Evolutionary conservation across 192 early-diverging fungal species (phyloP), one percentile per base, ranked within the genome.

Genomic region (Backusella tuberculispora): DNA sequence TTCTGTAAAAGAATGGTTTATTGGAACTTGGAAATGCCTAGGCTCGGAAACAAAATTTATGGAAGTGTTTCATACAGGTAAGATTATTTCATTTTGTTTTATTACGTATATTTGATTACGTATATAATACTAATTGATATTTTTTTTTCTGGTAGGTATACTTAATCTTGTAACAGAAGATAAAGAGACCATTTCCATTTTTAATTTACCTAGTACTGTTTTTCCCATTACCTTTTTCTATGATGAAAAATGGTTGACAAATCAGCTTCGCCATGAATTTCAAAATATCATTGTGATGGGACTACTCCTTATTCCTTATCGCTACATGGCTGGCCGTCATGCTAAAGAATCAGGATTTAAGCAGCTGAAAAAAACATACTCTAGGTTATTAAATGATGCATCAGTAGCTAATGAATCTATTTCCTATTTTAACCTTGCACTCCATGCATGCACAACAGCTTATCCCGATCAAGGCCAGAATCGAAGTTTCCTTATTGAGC

Each of bases 271-370:
- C 14, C 81, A 82, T 40, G 83, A 85, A 63, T 82, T 80, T 60
- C 83, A 82, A 66, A 79, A 85, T n/a, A 45, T 85, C 8, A 82
- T 81, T 0, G 80, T 82, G 26, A 66, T 80, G 1, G 81, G 78
- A 26, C 70, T 73, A 17, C 77, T 82, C 6, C 42, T 85, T 65
- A 75, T 85, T 29, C 76, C 82, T 0, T 85, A 82, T 69, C 78
- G 81, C 1, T 68, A 77, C 12, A 46, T 85, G 50, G 81, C 81
- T n/a, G 81, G 79, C 37, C 78, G 73, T 14, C 75, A 75, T 24
- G 75, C 81, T 65, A 84, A 76, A 5, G 73, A 71, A 34, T 73
- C 81, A 13, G 83, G 82, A 67, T 72, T 84, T 12, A 50, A 80
- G 5, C 70, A 80, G n/a, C 73, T 84, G 38, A 84, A 84, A 41